Evolutionary conservation across 441 rosid genomes (phyloP), one percentile per base, ranked within the genome.

Genomic region (Syzygium malaccense): DNA sequence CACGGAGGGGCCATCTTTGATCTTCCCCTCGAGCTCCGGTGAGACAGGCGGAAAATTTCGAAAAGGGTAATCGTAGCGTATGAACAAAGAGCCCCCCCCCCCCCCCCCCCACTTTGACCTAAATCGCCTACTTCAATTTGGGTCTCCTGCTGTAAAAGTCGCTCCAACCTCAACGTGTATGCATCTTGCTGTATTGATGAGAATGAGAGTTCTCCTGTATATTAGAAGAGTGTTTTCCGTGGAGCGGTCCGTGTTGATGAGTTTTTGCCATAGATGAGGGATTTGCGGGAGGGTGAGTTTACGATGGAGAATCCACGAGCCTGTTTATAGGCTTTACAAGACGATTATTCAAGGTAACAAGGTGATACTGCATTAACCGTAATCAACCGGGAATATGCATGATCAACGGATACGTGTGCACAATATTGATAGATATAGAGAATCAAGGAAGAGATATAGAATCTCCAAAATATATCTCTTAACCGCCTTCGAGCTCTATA

Each of bases 381-480:
- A 33, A 0, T 66, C 4, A 1, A 33, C 33, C 0, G 0, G 0
- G 3, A 5, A 10, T 10, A 20, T 19, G 4, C 48, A 33, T 68
- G 28, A 60, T 60, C 32, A 12, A 13, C 0, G 66, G 8, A 60
- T 12, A 60, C 3, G 19, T 2, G 79, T 33, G 14, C 48, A 33
- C 14, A 1, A 41, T 41, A 41, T 41, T 41, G 45, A 41, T 18
- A 10, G 28, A 57, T 9, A 57, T 10, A 58, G 7, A 4, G 28
- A 37, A 11, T 37, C 9, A 23, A 71, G 80, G 49, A 15, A 3
- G 1, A 37, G 28, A 71, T 71, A 8, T 37, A 0, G n/a, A 37
- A 3, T 71, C 80, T 37, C 2, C 1, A 2, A 0, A 20, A 71
- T 37, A 23, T 9, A 20, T 33, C 48, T 5, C 28, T 37, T 10